Evolutionary conservation across 257 asterid genomes (phyloP), one percentile per base, ranked within the genome.

Genomic region (Prunella vulgaris): DNA sequence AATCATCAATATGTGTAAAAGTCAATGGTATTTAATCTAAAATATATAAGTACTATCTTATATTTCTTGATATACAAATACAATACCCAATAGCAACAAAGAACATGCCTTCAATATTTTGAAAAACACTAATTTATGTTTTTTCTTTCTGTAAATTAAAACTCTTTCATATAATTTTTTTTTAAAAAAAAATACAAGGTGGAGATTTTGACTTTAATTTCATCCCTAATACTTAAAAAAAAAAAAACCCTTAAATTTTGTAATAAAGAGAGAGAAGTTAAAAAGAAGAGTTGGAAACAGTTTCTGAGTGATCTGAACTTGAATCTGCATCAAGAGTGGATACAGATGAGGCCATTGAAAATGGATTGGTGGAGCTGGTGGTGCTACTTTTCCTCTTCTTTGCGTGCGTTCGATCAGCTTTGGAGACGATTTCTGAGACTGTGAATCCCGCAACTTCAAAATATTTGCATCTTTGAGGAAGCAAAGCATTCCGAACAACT

Each of bases 401-500:
- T 38, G 37, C 76, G 10, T 77, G 76, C 79, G 86, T 71, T 33
- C 82, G 85, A 74, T 90, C 98, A 15, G 95, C 97, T 68, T 68
- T 74, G 52, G 96, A 84, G 60, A 90, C 95, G 14, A 90, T 87
- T 58, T 88, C 82, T 0, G 96, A 88, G 25, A 89, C 96, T 0
- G 95, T 84, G 68, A 93, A 93, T 35, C 97, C 97, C 0, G 98
- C 80, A 5, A 82, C 90, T 78, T 87, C 96, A 72, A 90, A 93
- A 30, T 77, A 49, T 57, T 51, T 75, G 6, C 95, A 83, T 80
- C 87, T 83, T 57, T 81, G 85, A 69, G 92, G 95, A 77, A 93
- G 93, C 83, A 93, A 71, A 22, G 90, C 86, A 42, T 77, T 84
- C 42, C 96, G 83, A 66, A 67, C 73, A 0, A 76, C 66, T 32